These are phyloP conservation scores for Antarctomyces pellizariae DNA, from an alignment of 495 filamentous ascomycete species.

Conservation along the genomic window DNA sequence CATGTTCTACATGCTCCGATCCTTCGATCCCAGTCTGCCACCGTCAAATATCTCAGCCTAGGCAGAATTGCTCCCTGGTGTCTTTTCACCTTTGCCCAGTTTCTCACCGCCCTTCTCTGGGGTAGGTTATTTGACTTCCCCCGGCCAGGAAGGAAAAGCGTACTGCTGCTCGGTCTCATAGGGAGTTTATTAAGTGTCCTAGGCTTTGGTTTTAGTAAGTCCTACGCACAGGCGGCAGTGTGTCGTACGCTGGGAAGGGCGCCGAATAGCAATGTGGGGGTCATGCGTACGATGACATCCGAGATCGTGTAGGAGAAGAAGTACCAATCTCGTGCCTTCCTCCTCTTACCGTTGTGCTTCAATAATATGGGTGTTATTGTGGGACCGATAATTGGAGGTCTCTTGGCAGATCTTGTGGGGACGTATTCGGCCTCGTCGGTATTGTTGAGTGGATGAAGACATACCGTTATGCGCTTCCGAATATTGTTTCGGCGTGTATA, in stretches of 20 bases:
- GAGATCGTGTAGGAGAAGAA: conserved; percentile 40
- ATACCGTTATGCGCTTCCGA: conserved; percentile 56
- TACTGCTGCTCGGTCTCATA: conserved; percentile 48
- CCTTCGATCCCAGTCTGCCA: conserved; percentile 38
- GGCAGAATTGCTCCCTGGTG: conserved; percentile 54
- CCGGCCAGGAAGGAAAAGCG: conserved; percentile 47
- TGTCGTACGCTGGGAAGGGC: conserved; percentile 54
- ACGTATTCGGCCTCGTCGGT: conserved; percentile 48
- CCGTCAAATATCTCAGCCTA: conserved; percentile 51
- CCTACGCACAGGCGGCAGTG: conserved; percentile 45
- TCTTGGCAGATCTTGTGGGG: conserved; percentile 49
- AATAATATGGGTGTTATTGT: conserved; percentile 60
- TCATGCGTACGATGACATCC: conserved; percentile 59
- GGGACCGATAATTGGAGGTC: conserved; percentile 50
- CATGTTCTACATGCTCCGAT: conserved; percentile 60
- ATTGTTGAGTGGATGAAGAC: conserved; percentile 39
- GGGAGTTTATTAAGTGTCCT: conserved; percentile 47
- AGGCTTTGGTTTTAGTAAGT: conserved; percentile 60
- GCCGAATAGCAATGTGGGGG: conserved; percentile 65
- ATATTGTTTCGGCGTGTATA: conserved; percentile 47
- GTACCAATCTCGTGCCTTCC: conserved; percentile 52
- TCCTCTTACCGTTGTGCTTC: conserved; percentile 62
- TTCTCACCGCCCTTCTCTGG: conserved; percentile 70
- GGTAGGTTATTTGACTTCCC: conserved; percentile 51
- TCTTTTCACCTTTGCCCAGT: conserved; percentile 67